These are phyloP conservation scores for Carex arenaria DNA, from an alignment of 202 grass and related monocot genomes.

Conservation along the genomic window DNA sequence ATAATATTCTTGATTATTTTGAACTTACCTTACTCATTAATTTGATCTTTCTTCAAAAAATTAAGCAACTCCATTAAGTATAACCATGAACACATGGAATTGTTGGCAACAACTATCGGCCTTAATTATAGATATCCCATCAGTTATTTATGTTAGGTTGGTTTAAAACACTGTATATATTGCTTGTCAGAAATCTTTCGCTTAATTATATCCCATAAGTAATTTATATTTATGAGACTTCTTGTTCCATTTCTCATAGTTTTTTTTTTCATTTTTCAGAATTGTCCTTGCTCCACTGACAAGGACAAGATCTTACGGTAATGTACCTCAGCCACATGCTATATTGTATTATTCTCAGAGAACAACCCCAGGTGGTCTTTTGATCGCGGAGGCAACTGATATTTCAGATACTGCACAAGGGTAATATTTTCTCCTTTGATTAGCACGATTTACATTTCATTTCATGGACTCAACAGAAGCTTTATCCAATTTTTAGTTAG, in stretches of 20 bases:
- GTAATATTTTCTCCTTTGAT: not conserved
- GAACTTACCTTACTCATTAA: not conserved
- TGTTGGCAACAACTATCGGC: not conserved
- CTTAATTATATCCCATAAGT: too few species aligned
- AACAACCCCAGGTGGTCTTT: conserved; percentile 10
- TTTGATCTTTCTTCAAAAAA: not conserved
- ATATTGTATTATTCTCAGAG: conserved; percentile 33
- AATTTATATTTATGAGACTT: not conserved
- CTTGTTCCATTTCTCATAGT: not conserved
- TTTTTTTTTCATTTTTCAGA: not conserved
- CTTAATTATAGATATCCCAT: not conserved
- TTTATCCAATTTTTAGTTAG: not conserved
- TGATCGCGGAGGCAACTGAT: conserved; percentile 23
- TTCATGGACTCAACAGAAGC: not conserved
- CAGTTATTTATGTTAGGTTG: not conserved
- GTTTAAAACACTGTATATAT: not conserved
- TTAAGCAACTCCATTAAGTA: not conserved
- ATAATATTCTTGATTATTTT: not conserved
- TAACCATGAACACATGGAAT: not conserved
- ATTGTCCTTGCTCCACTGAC: conserved; percentile 26
- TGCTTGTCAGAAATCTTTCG: not conserved
- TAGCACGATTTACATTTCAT: not conserved
- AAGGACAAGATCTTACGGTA: conserved; percentile 3
- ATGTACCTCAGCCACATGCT: conserved; percentile 20
- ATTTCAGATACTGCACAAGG: conserved; percentile 15